Evolutionary conservation across 192 early-diverging fungal genomes (phyloP).

Genomic region (Podila clonocystis): DNA sequence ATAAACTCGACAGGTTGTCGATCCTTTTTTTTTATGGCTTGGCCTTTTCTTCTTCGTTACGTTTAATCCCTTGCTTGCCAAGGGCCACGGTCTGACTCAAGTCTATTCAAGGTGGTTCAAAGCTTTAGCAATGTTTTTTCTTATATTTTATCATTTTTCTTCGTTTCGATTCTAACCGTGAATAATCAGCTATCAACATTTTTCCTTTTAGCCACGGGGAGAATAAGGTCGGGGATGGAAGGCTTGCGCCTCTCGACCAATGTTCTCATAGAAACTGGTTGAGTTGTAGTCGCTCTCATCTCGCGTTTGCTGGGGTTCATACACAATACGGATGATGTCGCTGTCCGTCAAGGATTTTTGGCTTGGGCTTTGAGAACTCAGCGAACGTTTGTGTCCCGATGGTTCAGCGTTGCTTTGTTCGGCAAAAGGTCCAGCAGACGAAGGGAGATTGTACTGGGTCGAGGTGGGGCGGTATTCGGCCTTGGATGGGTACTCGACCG

Average conservation of each 20-base stretch:
- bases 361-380: neutral
- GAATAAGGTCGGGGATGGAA: neutral
- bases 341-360: neutral
- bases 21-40: too few relatives aligned
- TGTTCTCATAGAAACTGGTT: slow-evolving; percentile 4
- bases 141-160: too few relatives aligned
- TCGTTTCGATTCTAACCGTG: too few relatives aligned
- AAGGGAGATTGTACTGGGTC: neutral
- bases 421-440: neutral
- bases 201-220: neutral
- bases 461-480: neutral
- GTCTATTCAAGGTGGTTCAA: too few relatives aligned
- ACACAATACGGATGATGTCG: slow-evolving; percentile 20
- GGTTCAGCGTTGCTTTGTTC: too few relatives aligned
- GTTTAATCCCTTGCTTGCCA: too few relatives aligned
- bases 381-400: neutral
- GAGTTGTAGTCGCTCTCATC: neutral
- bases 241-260: neutral
- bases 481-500: neutral
- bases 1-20: too few relatives aligned
- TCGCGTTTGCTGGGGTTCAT: slow-evolving; percentile 5
- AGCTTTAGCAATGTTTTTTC: too few relatives aligned
- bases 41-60: too few relatives aligned
- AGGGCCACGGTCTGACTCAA: too few relatives aligned
- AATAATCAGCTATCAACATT: too few relatives aligned